Percentiles rank a stretch among this genome's conserved stretches.
Evolutionary conservation across 2,329 filamentous ascomycete genomes (phyloP).

Genomic region (Hymenoscyphus fructigenus): DNA sequence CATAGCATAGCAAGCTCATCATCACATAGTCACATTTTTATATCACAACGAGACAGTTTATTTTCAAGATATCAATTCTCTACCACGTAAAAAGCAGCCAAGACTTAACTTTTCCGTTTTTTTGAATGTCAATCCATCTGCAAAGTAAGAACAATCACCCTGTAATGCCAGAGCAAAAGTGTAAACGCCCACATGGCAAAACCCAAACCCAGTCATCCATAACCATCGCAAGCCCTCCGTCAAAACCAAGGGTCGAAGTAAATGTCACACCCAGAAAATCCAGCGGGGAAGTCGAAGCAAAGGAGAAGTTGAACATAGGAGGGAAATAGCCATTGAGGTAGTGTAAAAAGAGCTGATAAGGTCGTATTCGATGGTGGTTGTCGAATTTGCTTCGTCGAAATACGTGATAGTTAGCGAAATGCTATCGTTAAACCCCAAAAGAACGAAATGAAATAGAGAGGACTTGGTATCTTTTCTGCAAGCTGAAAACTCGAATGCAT

Average conservation of each 20-base stretch:
- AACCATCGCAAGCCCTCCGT: too few relatives aligned
- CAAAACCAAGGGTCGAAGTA: too few relatives aligned
- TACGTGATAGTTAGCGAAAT: neutral
- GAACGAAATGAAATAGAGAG: neutral
- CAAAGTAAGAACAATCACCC: neutral
- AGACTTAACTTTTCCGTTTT: neutral
- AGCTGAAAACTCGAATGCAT: neutral
- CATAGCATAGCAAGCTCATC: neutral
- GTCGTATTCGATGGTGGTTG: neutral
- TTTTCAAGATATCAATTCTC: neutral
- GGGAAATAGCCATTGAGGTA: neutral
- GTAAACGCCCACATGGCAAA: neutral
- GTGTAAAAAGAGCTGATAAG: neutral
- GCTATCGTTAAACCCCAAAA: neutral
- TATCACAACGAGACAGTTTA: neutral
- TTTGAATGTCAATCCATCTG: neutral
- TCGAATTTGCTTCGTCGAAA: neutral
- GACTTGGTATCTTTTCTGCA: neutral
- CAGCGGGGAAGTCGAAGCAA: neutral
- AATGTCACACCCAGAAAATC: too few relatives aligned
- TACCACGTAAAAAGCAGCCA: neutral
- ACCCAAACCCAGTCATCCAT: neutral
- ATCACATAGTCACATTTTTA: neutral
- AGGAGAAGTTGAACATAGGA: neutral
- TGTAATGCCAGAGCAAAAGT: neutral